Percentiles rank a stretch among this genome's conserved stretches.
phyloP scores from a whole-genome alignment of 148 eudicot species.

The Talinum fruticosum region DNA sequence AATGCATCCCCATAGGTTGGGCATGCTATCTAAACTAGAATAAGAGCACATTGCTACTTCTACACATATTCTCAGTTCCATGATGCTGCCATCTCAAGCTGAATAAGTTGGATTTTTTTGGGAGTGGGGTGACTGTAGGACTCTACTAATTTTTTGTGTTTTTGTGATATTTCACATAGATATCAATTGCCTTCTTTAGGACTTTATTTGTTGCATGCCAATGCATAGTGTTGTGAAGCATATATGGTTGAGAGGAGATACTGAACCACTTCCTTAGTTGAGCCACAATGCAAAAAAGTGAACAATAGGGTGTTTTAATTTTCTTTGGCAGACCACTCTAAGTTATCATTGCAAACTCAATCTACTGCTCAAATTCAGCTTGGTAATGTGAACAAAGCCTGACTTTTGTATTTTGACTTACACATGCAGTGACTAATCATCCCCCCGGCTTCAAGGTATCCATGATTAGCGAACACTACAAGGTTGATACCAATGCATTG shows the following conservation, averaged over 20 bases:
- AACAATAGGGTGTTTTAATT: background rate
- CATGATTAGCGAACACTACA: too few species aligned
- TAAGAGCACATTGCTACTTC: background rate
- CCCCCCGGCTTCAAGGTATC: too few species aligned
- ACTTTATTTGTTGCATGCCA: background rate
- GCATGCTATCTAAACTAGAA: background rate
- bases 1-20: background rate
- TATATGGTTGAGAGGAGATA: background rate
- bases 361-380: too few species aligned
- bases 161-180: too few species aligned
- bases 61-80: background rate
- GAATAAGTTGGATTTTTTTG: background rate
- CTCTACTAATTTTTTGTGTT: too few species aligned
- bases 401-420: too few species aligned
- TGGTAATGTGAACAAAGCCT: too few species aligned
- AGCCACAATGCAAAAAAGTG: background rate
- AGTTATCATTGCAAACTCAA: too few species aligned
- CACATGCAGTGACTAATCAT: too few species aligned
- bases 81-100: background rate
- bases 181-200: too few species aligned
- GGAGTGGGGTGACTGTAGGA: background rate
- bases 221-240: background rate
- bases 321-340: too few species aligned
- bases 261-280: background rate
- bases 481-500: too few species aligned